Conservation (phyloP, 495 filamentous ascomycete genomes). For the Penicillium salamii region DNA sequence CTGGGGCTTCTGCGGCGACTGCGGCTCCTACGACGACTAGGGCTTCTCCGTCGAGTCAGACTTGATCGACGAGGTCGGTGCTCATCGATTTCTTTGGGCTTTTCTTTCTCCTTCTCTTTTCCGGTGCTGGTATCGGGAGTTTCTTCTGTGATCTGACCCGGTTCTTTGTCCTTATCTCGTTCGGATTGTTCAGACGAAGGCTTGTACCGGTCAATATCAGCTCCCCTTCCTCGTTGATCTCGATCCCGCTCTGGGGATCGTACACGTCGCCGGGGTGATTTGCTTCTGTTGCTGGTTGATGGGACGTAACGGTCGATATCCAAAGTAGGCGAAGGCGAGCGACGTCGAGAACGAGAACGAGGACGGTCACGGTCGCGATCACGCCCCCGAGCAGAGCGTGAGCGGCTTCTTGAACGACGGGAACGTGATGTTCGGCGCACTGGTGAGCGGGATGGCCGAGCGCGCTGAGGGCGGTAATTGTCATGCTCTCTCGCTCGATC, state of each 20-base stretch:
- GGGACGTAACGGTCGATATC: conserved; percentile 54
- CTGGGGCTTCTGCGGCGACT: conserved; percentile 15
- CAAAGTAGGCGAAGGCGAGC: conserved; percentile 32
- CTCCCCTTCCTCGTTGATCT: conserved; percentile 17
- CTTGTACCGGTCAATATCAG: conserved; percentile 56
- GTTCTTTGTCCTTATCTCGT: conserved; percentile 14
- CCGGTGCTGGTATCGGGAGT: not conserved
- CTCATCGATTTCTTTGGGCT: conserved; percentile 19
- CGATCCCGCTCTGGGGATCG: conserved; percentile 33
- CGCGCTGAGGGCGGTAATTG: conserved; percentile 26
- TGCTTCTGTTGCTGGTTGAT: conserved; percentile 40
- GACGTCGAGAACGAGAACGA: conserved; percentile 18
- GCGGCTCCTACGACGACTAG: conserved; percentile 11
- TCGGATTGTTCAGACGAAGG: conserved; percentile 32
- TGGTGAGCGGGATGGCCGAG: conserved; percentile 22
- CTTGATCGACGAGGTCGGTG: conserved; percentile 18
- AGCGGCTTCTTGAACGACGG: conserved; percentile 12
- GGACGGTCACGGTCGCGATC: conserved; percentile 13
- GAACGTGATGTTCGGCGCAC: conserved; percentile 15
- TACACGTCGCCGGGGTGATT: conserved; percentile 43
- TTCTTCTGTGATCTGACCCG: conserved; percentile 3
- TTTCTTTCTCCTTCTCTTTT: conserved; percentile 8
- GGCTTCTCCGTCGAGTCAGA: conserved; percentile 15
- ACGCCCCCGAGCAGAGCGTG: conserved; percentile 15
- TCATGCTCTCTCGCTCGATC: conserved; percentile 28